Base-by-base conservation (phyloP, 345 rosid species). In the Corchorus olitorius region DNA sequence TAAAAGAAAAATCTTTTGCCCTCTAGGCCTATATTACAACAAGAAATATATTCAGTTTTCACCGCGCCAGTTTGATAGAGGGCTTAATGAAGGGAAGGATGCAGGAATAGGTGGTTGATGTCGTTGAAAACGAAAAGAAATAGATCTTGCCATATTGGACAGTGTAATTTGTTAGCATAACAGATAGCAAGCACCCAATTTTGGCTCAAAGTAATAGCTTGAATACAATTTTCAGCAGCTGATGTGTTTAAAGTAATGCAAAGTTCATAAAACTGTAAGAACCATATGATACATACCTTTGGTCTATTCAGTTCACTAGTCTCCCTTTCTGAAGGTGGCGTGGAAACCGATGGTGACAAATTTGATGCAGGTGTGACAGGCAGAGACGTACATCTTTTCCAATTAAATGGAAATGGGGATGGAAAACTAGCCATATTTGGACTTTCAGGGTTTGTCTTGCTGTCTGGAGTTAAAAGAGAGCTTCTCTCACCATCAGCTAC, bases 331-430 rank as follows among this genome's bases (percentile, higher is more conserved):
- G 94, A 84, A 76, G 78, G 78, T 59, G 97, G 98, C 16, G 83
- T 70, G 17, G 87, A 27, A 73, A 88, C 83, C 2, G 89, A 80
- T 8, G 96, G 99, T 64, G 97, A 92, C 79, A 92, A 74, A 52
- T 87, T 85, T 22, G 92, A 77, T 54, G 89, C 89, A 74, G 81
- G 97, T 11, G 87, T 87, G 73, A 83, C 89, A 3, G 97, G 99
- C 80, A 93, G 96, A 22, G 99, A 95, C 39, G 88, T 65, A 72
- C 97, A 89, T 84, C 87, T 87, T 77, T 88, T 76, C 97, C 97
- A 85, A 79, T 83, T 78, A 70, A 87, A 85, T 3, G 90, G 79
- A 70, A 87, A 85, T 3, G 90, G 79, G 11, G 89, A 70, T 73
- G 82, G 72, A 22, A 89, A 74, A 77, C 65, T 52, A 63, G 88